Evolutionary conservation across 345 rosid genomes (phyloP).

Genomic region (Ceriops tagal): DNA sequence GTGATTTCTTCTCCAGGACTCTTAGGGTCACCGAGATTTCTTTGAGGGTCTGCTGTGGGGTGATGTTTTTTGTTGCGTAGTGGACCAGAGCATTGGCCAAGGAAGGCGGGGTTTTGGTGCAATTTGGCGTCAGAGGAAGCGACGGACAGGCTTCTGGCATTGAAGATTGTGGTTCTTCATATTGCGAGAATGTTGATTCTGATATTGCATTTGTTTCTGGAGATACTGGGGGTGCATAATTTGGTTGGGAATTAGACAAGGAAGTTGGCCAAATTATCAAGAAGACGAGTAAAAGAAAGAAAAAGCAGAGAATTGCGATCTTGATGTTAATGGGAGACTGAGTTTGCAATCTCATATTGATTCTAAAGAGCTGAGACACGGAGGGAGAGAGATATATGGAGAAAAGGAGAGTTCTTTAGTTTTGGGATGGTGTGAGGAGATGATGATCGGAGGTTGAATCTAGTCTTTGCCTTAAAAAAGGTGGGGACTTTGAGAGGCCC

Average conservation of each 20-base stretch:
- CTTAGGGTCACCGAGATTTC: constrained; percentile 70
- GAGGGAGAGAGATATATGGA: background rate
- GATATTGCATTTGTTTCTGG: constrained; percentile 20
- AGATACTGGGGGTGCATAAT: constrained; percentile 2
- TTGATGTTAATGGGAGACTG: constrained; percentile 34
- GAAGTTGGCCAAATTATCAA: constrained; percentile 39
- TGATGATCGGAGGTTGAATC: constrained; percentile 1
- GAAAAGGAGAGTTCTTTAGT: background rate
- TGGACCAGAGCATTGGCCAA: constrained; percentile 68
- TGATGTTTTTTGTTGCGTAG: constrained; percentile 67
- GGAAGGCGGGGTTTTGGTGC: constrained; percentile 61
- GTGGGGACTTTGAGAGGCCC: background rate
- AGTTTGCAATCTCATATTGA: constrained; percentile 30
- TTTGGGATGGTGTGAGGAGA: background rate
- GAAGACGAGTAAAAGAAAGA: constrained; percentile 42
- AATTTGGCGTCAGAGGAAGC: constrained; percentile 17
- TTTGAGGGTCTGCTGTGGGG: constrained; percentile 80
- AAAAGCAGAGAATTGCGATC: constrained; percentile 27
- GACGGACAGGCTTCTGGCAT: constrained; percentile 20
- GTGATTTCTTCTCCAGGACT: constrained; percentile 60
- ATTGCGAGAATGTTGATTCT: constrained; percentile 33
- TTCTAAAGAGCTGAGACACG: background rate
- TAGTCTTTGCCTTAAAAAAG: background rate
- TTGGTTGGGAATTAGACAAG: constrained; percentile 32
- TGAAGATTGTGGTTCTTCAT: constrained; percentile 6